phyloP scores from a whole-genome alignment of 2,329 filamentous ascomycete genomes.

The Fusarium buxicola region DNA sequence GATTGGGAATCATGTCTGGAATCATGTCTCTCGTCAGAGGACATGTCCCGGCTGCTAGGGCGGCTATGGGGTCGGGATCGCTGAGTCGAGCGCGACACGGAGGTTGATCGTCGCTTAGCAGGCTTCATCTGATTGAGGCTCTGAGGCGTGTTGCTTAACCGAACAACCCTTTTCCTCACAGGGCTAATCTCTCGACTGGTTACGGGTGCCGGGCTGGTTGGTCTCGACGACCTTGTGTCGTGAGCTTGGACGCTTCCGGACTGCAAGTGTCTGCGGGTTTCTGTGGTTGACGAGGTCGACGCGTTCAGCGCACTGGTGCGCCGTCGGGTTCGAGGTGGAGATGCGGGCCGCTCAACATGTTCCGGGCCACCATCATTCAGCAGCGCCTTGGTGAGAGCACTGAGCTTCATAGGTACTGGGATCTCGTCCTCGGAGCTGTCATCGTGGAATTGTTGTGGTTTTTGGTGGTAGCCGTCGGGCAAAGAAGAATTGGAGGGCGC shows the following conservation, averaged over 20 bases:
- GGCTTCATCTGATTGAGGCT: conserved; percentile 56
- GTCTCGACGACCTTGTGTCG: conserved; percentile 54
- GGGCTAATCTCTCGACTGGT: conserved; percentile 64
- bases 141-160: conserved; percentile 64
- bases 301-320: conserved; percentile 61
- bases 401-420: conserved; percentile 91
- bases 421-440: conserved; percentile 97
- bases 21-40: conserved; percentile 54
- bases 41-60: conserved; percentile 56
- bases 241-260: conserved; percentile 60
- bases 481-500: conserved; percentile 45
- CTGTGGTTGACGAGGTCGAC: conserved; percentile 56
- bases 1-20: conserved; percentile 41
- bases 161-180: conserved; percentile 67
- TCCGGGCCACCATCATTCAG: conserved; percentile 72
- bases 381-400: conserved; percentile 88
- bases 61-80: conserved; percentile 51
- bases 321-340: conserved; percentile 61
- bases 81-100: conserved; percentile 55
- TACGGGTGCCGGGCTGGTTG: conserved; percentile 55
- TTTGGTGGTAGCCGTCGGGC: conserved; percentile 52
- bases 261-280: conserved; percentile 59
- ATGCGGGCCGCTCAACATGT: conserved; percentile 53
- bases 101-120: conserved; percentile 63
- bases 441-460: conserved; percentile 65